Evolutionary conservation across 1,139 yeast genomes (phyloP), one percentile per base, ranked within the genome.

Genomic region (Diutina rugosa): DNA sequence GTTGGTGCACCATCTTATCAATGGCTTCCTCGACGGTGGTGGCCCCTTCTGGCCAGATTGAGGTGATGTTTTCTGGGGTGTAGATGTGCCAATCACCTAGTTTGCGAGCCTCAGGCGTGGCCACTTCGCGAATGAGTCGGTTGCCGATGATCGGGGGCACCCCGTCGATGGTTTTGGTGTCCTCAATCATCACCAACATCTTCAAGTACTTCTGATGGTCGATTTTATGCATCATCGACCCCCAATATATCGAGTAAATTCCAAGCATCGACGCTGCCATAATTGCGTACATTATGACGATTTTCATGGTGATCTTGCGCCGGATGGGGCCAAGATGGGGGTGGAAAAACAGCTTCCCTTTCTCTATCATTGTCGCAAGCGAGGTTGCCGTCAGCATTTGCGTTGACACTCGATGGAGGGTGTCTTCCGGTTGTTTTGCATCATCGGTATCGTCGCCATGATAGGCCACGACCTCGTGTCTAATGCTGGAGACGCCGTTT

Each of bases 221-320:
- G 2, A 60, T 60, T 56, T 87, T 68, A 29, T 71, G 60, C 63
- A 72, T 82, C 63, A 76, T 68, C 1, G 85, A 70, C 1, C 86
- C 89, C 87, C 87, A 83, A 63, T 80, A 84, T 16, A 84, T 67
- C 47, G 62, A 59, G 46, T 59, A 60, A 3, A 61, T 54, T 16
- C 55, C 59, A 51, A 61, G 54, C 10, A 61, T 59, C 3, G 59
- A 58, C 14, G 58, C 55, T 45, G 29, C 53, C 53, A 49, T 49
- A 29, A 53, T 26, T 46, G 57, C 29, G 38, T 58, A 59, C 41
- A 58, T 59, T 21, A 46, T 49, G 54, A 46, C 26, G 21, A 18
- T 21, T n/a, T 44, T n/a, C 26, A 44, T n/a, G 12, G 26, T 16
- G 46, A 44, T 44, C 10, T 18, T n/a, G 14, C 26, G 7, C 9